Evolutionary conservation across 108 stramenopile species (phyloP).

Genomic region (Cyclotella sp.): DNA sequence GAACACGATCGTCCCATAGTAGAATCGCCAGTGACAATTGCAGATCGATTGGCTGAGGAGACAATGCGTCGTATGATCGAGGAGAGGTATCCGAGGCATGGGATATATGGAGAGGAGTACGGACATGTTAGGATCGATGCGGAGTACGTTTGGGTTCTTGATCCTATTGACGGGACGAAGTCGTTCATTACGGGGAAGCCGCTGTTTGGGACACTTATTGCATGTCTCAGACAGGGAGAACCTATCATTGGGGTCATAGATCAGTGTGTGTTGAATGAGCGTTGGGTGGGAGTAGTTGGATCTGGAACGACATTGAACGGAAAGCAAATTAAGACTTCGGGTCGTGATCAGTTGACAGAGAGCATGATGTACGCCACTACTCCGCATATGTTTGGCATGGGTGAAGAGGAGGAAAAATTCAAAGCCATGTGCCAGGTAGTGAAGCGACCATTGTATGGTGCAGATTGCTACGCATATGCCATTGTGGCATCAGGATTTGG

Average conservation of each 20-base stretch:
- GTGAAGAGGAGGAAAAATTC: conserved; percentile 53
- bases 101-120: conserved; percentile 63
- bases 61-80: conserved; percentile 58
- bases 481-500: conserved; percentile 63
- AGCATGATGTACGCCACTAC: conserved; percentile 58
- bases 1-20: conserved; percentile 49
- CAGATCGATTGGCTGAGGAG: conserved; percentile 58
- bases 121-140: conserved; percentile 53
- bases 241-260: conserved; percentile 65
- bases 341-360: conserved; percentile 32
- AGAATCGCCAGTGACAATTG: conserved; percentile 63
- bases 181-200: conserved; percentile 68
- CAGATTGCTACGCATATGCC: conserved; percentile 69
- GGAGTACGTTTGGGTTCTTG: conserved; percentile 64
- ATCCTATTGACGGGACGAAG: conserved; percentile 69
- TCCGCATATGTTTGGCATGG: conserved; percentile 62
- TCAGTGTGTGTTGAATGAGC: conserved; percentile 61
- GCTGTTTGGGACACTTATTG: conserved; percentile 63
- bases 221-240: conserved; percentile 44
- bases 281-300: conserved; percentile 61
- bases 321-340: conserved; percentile 37
- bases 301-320: conserved; percentile 55
- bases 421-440: conserved; percentile 29
- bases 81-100: conserved; percentile 55
- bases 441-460: conserved; percentile 51